These are phyloP conservation scores for Mycena epipterygia DNA, from an alignment of 768 basidiomycete genomes.

Conservation along the genomic window DNA sequence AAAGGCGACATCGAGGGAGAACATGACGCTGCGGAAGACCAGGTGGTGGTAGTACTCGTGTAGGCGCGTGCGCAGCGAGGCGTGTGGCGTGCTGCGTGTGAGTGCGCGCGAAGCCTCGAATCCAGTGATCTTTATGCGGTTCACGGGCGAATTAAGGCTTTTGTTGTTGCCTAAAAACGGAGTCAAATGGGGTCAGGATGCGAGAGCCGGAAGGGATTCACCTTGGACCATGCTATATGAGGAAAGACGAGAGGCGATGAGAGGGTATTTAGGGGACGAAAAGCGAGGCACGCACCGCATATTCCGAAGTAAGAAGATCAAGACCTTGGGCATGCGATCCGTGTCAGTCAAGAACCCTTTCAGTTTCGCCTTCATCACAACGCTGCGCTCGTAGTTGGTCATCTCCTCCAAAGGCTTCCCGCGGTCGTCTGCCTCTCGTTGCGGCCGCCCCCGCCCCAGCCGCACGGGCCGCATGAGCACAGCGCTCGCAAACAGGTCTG, in stretches of 20 bases:
- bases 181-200: neutral
- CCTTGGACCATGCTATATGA: conserved; percentile 63
- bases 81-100: conserved; percentile 53
- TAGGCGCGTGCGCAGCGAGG: conserved; percentile 57
- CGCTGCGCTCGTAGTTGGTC: conserved; percentile 78
- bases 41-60: conserved; percentile 71
- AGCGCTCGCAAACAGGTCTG: conserved; percentile 81
- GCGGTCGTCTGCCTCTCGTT: conserved; percentile 41
- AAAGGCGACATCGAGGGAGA: conserved; percentile 81
- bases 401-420: conserved; percentile 46
- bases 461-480: conserved; percentile 75
- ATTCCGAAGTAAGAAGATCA: conserved; percentile 83
- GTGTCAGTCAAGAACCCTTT: conserved; percentile 79
- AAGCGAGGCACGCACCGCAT: conserved; percentile 64
- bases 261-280: no score
- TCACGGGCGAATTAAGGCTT: conserved; percentile 86
- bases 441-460: conserved; percentile 52
- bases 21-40: conserved; percentile 74
- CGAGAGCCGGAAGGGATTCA: conserved; percentile 37
- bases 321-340: conserved; percentile 82
- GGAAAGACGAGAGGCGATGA: neutral
- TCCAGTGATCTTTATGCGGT: conserved; percentile 91
- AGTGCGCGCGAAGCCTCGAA: conserved; percentile 84
- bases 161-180: conserved; percentile 88
- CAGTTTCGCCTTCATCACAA: conserved; percentile 76